Conservation (phyloP, 1,139 yeast species). For the Geotrichum reessii region DNA sequence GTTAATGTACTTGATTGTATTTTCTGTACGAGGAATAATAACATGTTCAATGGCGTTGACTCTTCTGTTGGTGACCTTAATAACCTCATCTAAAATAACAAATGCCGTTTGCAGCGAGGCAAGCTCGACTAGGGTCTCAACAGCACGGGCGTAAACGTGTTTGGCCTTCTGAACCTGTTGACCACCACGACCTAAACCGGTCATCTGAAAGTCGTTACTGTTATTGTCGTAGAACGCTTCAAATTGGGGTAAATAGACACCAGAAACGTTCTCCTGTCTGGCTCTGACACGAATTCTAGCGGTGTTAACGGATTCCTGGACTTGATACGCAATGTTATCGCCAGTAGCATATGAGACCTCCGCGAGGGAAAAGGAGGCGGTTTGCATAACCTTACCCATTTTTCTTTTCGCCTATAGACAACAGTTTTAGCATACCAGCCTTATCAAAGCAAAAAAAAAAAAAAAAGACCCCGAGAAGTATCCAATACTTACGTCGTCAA, state of each 20-base stretch:
- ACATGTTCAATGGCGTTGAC: slow-evolving; percentile 98
- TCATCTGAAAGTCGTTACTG: slow-evolving; percentile 88
- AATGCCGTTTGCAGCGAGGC: slow-evolving; percentile 94
- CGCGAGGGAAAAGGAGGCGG: slow-evolving; percentile 94
- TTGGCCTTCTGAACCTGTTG: slow-evolving; percentile 96
- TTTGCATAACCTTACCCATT: slow-evolving; percentile 98
- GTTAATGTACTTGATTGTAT: slow-evolving; percentile 84
- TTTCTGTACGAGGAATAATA: slow-evolving; percentile 94
- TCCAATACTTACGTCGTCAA: slow-evolving; percentile 57
- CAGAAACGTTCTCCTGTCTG: slow-evolving; percentile 92
- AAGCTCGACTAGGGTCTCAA: slow-evolving; percentile 88
- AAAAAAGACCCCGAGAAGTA: not conserved
- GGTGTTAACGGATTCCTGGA: slow-evolving; percentile 80
- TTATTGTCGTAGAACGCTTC: slow-evolving; percentile 77
- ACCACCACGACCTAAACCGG: slow-evolving; percentile 97
- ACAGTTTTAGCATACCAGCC: not conserved
- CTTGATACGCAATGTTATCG: slow-evolving; percentile 88
- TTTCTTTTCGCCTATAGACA: slow-evolving; percentile 63
- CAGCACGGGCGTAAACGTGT: slow-evolving; percentile 87
- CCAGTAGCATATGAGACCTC: slow-evolving; percentile 98
- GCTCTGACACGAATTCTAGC: slow-evolving; percentile 91
- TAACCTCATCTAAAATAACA: slow-evolving; percentile 92
- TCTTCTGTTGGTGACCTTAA: slow-evolving; percentile 95
- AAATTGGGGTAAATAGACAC: slow-evolving; percentile 90
- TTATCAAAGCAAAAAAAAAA: not conserved